Base-by-base conservation (phyloP, 805 yeast species). In the Sporopachydermia lactativora region DNA sequence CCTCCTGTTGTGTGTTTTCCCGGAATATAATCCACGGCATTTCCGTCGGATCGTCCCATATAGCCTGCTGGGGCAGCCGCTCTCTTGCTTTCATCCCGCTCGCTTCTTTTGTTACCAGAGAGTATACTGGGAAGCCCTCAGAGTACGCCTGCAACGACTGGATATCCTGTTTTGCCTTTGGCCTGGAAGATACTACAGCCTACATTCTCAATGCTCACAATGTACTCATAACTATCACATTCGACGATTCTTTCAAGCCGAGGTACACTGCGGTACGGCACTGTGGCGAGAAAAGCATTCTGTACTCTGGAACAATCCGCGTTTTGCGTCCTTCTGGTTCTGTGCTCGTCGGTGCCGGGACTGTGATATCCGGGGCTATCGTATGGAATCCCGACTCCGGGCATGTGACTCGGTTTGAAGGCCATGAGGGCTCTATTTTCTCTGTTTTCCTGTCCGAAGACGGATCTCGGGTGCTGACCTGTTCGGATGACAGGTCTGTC, bases 401-500 rank as follows among this genome's bases (percentile, higher is more conserved):
- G 24, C 53, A 61, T 5, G 17, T 73, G 2, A 74, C 76, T 49
- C 69, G 68, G 31, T 62, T 89, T 40, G 68, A 70, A 0, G 81
- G 78, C 1, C 98, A 92, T 60, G 86, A 80, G 55, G 98, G 98
- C 2, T 82, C 96, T 0, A 86, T 89, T 18, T 89, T 92, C 58
- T 82, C 81, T 18, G 86, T 86, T 3, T 67, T 68, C 14, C 64
- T 81, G 24, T 81, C 83, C 43, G 45, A 54, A 0, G 62, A 68
- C 40, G 83, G 80, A 3, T 54, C 61, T 37, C 66, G 60, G 42
- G 60, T 84, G 4, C 75, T 79, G 1, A 77, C 89, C 39, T 92
- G 98, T 55, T 89, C 97, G 0, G 98, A 89, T 57, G 98, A 89
- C 54, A 68, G 98, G 45, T 82, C 96, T 0, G 75, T 92, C 42